These are phyloP conservation scores for Neocallimastix lanati DNA, from an alignment of 192 early-diverging fungal genomes.

Conservation along the genomic window DNA sequence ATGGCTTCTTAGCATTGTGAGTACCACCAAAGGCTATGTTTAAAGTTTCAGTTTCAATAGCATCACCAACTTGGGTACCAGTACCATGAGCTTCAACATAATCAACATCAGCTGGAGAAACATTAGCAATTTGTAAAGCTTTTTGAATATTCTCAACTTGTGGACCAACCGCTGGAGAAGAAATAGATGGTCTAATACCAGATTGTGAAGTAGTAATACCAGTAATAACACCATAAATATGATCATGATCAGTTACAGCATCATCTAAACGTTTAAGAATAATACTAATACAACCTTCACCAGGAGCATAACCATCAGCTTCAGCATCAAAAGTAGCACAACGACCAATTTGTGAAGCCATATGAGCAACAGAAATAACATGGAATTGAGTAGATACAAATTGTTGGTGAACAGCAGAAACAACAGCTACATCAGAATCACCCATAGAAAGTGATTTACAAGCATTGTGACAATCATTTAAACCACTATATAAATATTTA, in stretches of 20 bases:
- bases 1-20: neutral
- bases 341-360: slow-evolving; percentile 8
- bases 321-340: slow-evolving; percentile 11
- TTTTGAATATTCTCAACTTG: neutral
- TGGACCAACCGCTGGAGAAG: neutral
- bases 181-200: slow-evolving; percentile 6
- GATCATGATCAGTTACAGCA: slow-evolving; percentile 9
- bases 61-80: slow-evolving; percentile 13
- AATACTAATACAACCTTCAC: slow-evolving; percentile 12
- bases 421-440: slow-evolving; percentile 11
- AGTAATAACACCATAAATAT: slow-evolving; percentile 13
- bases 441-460: slow-evolving; percentile 8
- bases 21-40: slow-evolving; percentile 3
- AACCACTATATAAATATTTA: neutral
- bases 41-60: slow-evolving; percentile 12
- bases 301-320: slow-evolving; percentile 17
- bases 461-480: slow-evolving; percentile 10
- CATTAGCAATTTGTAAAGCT: neutral
- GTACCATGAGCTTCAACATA: slow-evolving; percentile 14
- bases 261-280: slow-evolving; percentile 12
- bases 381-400: slow-evolving; percentile 5
- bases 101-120: slow-evolving; percentile 7
- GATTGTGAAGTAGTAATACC: slow-evolving; percentile 10
- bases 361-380: neutral
- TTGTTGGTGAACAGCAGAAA: slow-evolving; percentile 6